These are phyloP conservation scores for Pilasporangium apinafurcum DNA, from an alignment of 352 stramenopile species.

Conservation along the genomic window DNA sequence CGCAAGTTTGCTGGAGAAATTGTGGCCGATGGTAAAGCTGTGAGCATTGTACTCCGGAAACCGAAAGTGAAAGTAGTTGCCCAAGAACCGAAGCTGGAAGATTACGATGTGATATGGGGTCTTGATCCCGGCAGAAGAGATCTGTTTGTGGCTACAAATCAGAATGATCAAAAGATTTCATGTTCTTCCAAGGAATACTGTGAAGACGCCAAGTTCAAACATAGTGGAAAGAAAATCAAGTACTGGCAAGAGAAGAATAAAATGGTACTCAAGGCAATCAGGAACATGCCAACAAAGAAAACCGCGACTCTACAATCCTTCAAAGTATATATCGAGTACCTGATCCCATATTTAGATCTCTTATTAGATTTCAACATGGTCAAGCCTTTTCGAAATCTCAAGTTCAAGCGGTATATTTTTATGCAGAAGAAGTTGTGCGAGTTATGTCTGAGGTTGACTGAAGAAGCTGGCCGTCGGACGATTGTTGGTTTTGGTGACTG, in stretches of 20 bases:
- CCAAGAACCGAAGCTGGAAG: neutral
- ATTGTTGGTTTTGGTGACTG: neutral
- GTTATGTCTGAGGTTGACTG: neutral
- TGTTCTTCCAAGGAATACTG: neutral
- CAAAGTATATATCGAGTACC: neutral
- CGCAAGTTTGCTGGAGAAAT: slow-evolving; percentile 2
- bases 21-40: slow-evolving; percentile 5
- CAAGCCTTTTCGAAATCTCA: neutral
- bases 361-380: neutral
- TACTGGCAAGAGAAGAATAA: neutral
- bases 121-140: neutral
- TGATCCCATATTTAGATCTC: neutral
- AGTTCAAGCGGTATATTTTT: neutral
- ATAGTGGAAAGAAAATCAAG: neutral
- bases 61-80: neutral
- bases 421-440: neutral
- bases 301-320: neutral
- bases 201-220: neutral
- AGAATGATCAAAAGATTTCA: neutral
- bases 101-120: neutral
- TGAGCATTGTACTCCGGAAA: neutral
- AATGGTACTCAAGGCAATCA: neutral
- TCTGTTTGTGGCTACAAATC: slow-evolving; percentile 1
- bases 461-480: neutral
- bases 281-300: slow-evolving; percentile 1